Base-by-base conservation (phyloP, 805 yeast species). In the Cyberlindnera mrakii region DNA sequence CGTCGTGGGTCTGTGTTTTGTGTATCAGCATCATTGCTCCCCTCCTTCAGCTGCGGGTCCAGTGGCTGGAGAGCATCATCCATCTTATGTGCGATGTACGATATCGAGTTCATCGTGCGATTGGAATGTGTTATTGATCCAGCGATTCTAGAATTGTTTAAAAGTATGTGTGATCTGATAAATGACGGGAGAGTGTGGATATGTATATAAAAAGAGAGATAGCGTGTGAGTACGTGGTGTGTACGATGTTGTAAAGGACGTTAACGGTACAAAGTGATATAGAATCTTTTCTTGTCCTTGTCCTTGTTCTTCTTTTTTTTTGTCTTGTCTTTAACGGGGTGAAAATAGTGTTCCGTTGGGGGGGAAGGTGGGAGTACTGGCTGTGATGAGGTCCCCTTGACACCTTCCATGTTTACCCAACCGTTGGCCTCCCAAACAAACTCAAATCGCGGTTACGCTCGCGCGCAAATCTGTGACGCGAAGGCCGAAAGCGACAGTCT, bases 61-160 rank as follows among this genome's bases (percentile, higher is more conserved):
- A 33, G 19, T 15, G 46, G 52, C 30, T 44, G 46, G 8, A 58
- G 45, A 9, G 54, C 60, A 16, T 42, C 45, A 20, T 56, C 61
- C 9, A 55, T 55, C 13, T 36, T 44, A 20, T 58, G 52, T 3
- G 61, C 53, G 25, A 58, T 33, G 40, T 54, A 58, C 11, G 60
- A 52, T 30, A 58, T 53, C 25, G 63, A 58, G 40, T 58, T 57
- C 63, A 58, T 54, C 38, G 27, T 23, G 11, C 9, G 11, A 23
- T 5, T 23, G 11, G 27, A 9, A 10, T 23, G 27, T 9, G 23
- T 19, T 19, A 6, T 8, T 23, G 27, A 6, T 4, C 11, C 27
- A 23, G 9, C 23, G 35, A 15, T 17, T 7, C 35, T 33, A 15
- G 10, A 15, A 18, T 17, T 33, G 14, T 15, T 23, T 16, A 16